Evolutionary conservation across 2,329 filamentous ascomycete genomes (phyloP).

Genomic region (Knufia fluminis): DNA sequence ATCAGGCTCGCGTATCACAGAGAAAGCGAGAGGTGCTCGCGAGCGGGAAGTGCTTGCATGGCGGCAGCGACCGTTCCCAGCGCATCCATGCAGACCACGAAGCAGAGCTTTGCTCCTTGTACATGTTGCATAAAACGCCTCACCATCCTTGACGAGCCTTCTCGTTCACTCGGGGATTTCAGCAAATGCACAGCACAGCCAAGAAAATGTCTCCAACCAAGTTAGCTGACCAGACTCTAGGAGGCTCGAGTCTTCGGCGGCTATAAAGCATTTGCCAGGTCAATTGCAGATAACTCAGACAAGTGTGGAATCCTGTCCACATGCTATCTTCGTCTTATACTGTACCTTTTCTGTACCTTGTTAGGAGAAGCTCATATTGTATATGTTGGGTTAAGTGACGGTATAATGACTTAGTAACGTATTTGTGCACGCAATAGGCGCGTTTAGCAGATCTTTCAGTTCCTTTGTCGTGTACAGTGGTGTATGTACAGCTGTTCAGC

Average conservation of each 20-base stretch:
- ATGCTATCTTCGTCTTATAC: no score
- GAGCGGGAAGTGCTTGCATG: conserved; percentile 9
- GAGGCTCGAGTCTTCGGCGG: conserved; percentile 13
- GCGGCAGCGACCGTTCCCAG: conserved; percentile 12
- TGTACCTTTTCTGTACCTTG: no score
- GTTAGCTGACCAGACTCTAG: conserved; percentile 15
- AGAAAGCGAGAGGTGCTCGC: no score
- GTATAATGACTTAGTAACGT: conserved; percentile 4
- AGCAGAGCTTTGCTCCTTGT: neutral
- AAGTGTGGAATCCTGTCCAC: conserved; percentile 10
- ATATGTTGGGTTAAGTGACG: no score
- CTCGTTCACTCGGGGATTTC: conserved; percentile 12
- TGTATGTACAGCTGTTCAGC: neutral
- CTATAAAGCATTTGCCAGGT: conserved; percentile 14
- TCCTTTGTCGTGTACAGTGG: neutral
- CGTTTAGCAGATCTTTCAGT: conserved; percentile 1
- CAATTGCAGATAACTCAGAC: conserved; percentile 10
- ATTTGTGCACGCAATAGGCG: neutral
- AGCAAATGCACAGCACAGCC: conserved; percentile 13
- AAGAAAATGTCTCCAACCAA: conserved; percentile 19
- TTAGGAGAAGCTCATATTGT: no score
- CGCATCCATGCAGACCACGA: conserved; percentile 3
- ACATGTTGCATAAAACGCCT: neutral
- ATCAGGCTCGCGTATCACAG: no score
- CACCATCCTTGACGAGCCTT: conserved; percentile 11